phyloP scores from a whole-genome alignment of 768 basidiomycete genomes.

The Collybia nuda region DNA sequence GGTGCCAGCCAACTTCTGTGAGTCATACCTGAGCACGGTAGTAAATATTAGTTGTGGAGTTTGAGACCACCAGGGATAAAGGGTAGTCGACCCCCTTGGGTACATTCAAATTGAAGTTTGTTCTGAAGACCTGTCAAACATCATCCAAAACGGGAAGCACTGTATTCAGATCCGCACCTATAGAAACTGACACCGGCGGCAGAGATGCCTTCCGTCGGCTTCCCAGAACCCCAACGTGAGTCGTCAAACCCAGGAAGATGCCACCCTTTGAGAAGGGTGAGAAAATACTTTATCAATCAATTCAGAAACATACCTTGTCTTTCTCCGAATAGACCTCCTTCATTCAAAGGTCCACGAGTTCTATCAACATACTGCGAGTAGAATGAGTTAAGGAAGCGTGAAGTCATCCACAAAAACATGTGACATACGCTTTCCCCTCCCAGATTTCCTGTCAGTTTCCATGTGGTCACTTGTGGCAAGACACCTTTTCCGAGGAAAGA shows the following conservation, averaged over 20 bases:
- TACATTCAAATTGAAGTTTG: slow-evolving; percentile 42
- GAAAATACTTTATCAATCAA: background rate
- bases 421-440: slow-evolving; percentile 43
- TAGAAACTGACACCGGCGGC: slow-evolving; percentile 49
- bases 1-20: background rate
- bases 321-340: slow-evolving; percentile 58
- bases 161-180: slow-evolving; percentile 25
- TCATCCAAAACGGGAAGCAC: background rate
- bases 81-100: slow-evolving; percentile 49
- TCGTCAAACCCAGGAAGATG: slow-evolving; percentile 60
- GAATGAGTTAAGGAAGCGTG: background rate
- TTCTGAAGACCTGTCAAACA: slow-evolving; percentile 19
- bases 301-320: slow-evolving; percentile 35
- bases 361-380: slow-evolving; percentile 40
- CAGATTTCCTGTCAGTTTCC: slow-evolving; percentile 54
- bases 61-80: slow-evolving; percentile 41
- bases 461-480: slow-evolving; percentile 32
- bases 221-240: slow-evolving; percentile 38
- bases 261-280: slow-evolving; percentile 37
- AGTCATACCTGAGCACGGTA: slow-evolving; percentile 39
- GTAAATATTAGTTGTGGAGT: slow-evolving; percentile 41
- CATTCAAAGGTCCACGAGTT: slow-evolving; percentile 55
- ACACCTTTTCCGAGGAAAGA: slow-evolving; percentile 38
- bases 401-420: background rate
- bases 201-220: slow-evolving; percentile 40